Evolutionary conservation across 345 rosid genomes (phyloP), one percentile per base, ranked within the genome.

Genomic region (Citrus medica): DNA sequence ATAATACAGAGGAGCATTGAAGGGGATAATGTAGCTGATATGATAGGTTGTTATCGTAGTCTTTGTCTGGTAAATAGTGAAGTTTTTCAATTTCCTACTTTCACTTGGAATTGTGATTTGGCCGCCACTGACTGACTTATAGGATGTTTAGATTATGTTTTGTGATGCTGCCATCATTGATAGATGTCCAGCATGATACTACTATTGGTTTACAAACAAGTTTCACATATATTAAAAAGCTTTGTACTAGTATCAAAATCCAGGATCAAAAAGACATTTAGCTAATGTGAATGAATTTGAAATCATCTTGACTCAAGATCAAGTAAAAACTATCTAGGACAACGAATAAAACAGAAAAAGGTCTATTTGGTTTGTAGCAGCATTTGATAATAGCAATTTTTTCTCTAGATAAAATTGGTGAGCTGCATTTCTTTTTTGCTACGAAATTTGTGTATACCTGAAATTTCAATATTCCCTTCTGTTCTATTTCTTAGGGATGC

Each of bases 401-500:
- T 28, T 19, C 16, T 1, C 17, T 24, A 16, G 35, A 7, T 73
- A 59, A 25, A 16, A 35, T 53, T 21, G 7, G 24, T 35, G 0
- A n/a, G n/a, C 58, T 10, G 3, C 64, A 28, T 71, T 53, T 60
- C 35, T 24, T 74, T 60, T 16, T 24, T 60, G 25, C 16, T 42
- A 27, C 5, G 4, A 16, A 42, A 42, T 13, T 30, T 56, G 61
- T 32, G 32, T 17, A 12, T 56, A 24, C 19, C 12, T 27, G 59
- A 62, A 40, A 66, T 12, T 35, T 73, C 16, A 6, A n/a, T 65
- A 32, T 65, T 65, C 13, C 19, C 56, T 72, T 69, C 66, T 35
- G 35, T 76, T 7, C 51, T 25, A 55, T 64, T 79, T 30, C 85
- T 46, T 83, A 95, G 98, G 99, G 99, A 53, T 96, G 97, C 87